Percentiles rank a stretch among this genome's conserved stretches.
These are phyloP conservation scores for Secale cereale DNA, from an alignment of 176 grass and related monocot genomes.

Conservation along the genomic window DNA sequence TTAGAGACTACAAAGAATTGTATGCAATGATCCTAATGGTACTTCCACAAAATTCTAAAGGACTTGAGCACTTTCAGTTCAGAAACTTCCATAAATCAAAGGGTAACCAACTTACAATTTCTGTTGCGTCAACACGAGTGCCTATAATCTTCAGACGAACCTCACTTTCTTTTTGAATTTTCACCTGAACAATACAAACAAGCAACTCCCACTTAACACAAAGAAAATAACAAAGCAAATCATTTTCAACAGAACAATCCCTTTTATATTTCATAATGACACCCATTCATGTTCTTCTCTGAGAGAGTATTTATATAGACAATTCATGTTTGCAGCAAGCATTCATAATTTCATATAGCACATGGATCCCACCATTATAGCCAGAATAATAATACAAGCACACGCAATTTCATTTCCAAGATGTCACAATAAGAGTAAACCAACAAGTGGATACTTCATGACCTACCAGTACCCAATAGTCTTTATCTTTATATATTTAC, in stretches of 20 bases:
- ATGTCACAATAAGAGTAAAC: not conserved
- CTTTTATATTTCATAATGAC: not conserved
- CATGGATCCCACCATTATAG: not conserved
- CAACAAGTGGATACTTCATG: not conserved
- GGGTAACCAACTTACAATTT: slow-evolving; percentile 66
- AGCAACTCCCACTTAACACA: not conserved
- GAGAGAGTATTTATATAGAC: not conserved
- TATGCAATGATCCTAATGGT: not conserved
- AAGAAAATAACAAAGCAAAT: not conserved
- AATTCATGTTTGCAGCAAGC: not conserved
- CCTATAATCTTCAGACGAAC: slow-evolving; percentile 98
- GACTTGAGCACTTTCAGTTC: not conserved
- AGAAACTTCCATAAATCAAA: not conserved
- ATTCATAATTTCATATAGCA: not conserved
- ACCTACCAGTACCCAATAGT: not conserved
- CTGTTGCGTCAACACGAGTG: slow-evolving; percentile 93
- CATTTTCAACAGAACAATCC: not conserved
- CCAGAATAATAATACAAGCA: not conserved
- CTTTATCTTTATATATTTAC: too few species aligned
- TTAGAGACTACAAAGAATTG: not conserved
- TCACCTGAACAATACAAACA: slow-evolving; percentile 55
- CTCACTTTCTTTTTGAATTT: slow-evolving; percentile 97
- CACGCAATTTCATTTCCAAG: not conserved
- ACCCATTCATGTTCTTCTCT: not conserved
- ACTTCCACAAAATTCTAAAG: not conserved